Evolutionary conservation across 176 grass and related monocot genomes (phyloP), one percentile per base, ranked within the genome.

Genomic region (Lolium multiflorum): DNA sequence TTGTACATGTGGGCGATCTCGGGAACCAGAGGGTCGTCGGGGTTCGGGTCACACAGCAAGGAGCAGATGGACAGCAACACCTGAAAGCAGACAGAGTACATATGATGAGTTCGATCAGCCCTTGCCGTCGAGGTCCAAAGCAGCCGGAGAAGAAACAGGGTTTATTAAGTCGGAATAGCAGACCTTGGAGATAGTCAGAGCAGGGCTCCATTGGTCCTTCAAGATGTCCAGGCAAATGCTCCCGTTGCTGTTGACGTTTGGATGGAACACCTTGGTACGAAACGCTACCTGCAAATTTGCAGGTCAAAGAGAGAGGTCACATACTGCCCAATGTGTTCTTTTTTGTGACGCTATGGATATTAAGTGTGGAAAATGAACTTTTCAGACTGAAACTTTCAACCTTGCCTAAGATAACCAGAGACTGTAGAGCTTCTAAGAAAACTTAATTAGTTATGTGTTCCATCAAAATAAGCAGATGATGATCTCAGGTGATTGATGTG

Each of bases 1-100:
- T 95, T 95, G 80, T 95, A 95, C 90, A 92, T 95, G 75, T 92
- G 93, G 1, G 93, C 93, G 35, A 95, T 95, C 80, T 92, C 93
- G 8, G 93, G 93, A 73, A 95, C 93, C 70, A 95, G 82, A 46
- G 93, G 93, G 49, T 95, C 88, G 8, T 95, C 93, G 39, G 93
- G 93, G 86, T 95, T 92, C 9, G 90, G 93, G 67, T 92, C 93
- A 13, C 83, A 87, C 77, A 92, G 82, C 75, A 95, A 77, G 64
- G 90, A 95, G 63, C 93, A 95, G 43, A 95, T 95, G 71, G 93
- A 95, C 24, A 95, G 80, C 80, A 92, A 35, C 71, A 95, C 90
- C 93, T 95, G 75, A 22, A 38, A 9, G 48, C 7, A 28, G 60
- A 57, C 31, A 89, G 41, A 17, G 10, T 16, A 6, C 12, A 57